Evolutionary conservation across 768 basidiomycete genomes (phyloP).

Genomic region (Termitomyces titanicus): DNA sequence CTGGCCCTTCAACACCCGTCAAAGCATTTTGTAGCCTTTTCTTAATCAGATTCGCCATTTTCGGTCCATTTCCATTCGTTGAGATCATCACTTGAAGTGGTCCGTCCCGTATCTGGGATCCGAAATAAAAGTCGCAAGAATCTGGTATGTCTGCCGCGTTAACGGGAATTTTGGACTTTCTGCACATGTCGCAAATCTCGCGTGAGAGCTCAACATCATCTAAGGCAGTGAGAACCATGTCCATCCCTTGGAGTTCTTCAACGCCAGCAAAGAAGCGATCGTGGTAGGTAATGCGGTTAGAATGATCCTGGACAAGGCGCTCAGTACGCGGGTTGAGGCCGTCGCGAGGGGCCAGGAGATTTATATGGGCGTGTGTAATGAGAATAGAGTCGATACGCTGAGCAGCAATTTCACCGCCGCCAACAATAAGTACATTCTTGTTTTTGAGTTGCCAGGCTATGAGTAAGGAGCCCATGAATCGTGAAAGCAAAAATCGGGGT

Average conservation of each 20-base stretch:
- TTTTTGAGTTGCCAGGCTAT: slow-evolving; percentile 90
- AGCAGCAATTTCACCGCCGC: slow-evolving; percentile 91
- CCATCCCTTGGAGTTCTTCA: slow-evolving; percentile 63
- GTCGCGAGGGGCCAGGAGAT: slow-evolving; percentile 66
- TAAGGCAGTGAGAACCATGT: slow-evolving; percentile 93
- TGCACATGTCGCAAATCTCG: slow-evolving; percentile 67
- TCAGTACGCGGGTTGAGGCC: slow-evolving; percentile 64
- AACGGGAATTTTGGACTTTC: slow-evolving; percentile 72
- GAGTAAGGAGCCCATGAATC: slow-evolving; percentile 63
- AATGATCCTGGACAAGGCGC: slow-evolving; percentile 43
- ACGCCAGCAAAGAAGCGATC: slow-evolving; percentile 64
- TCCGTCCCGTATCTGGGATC: slow-evolving; percentile 85
- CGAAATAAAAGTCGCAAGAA: slow-evolving; percentile 98
- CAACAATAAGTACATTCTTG: slow-evolving; percentile 85
- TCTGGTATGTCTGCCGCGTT: slow-evolving; percentile 97
- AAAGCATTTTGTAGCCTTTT: slow-evolving; percentile 63
- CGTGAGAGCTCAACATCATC: slow-evolving; percentile 75
- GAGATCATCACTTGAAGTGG: slow-evolving; percentile 95
- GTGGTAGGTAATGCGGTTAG: slow-evolving; percentile 61
- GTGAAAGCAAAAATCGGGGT: not conserved
- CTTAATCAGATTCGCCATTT: slow-evolving; percentile 82
- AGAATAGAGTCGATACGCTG: slow-evolving; percentile 86
- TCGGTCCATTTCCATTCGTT: slow-evolving; percentile 90
- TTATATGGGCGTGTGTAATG: slow-evolving; percentile 71
- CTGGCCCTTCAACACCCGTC: slow-evolving; percentile 67